Evolutionary conservation across 2,329 filamentous ascomycete species (phyloP).

Genomic region (Acrocalymma vagum): DNA sequence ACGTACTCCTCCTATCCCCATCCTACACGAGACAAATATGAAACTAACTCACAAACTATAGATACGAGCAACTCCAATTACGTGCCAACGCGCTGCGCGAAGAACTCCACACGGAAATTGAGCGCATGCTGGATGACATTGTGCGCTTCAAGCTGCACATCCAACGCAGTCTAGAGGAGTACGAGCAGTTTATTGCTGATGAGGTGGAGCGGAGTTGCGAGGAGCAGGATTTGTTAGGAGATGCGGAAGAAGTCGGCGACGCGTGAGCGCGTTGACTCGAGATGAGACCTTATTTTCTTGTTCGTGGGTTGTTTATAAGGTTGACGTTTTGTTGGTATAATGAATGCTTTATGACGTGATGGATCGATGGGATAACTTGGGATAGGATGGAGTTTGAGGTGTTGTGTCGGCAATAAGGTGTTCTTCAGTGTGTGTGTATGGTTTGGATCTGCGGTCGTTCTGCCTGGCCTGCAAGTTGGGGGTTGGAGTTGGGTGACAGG

Average conservation of each 20-base stretch:
- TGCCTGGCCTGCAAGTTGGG: background rate
- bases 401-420: background rate
- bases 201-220: slow-evolving; percentile 77
- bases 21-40: background rate
- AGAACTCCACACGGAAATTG: slow-evolving; percentile 96
- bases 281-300: background rate
- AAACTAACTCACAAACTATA: slow-evolving; percentile 43
- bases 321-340: background rate
- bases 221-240: slow-evolving; percentile 54
- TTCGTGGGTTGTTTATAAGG: background rate
- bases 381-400: slow-evolving; percentile 13
- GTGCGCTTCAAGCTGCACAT: slow-evolving; percentile 99
- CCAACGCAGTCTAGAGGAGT: slow-evolving; percentile 90
- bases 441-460: background rate
- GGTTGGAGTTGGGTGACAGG: slow-evolving; percentile 3
- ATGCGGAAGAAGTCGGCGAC: slow-evolving; percentile 37
- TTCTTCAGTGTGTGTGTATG: background rate
- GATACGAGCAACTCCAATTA: slow-evolving; percentile 91
- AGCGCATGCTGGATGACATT: slow-evolving; percentile 94
- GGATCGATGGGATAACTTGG: background rate
- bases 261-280: slow-evolving; percentile 13
- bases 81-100: slow-evolving; percentile 86
- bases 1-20: slow-evolving; percentile 47
- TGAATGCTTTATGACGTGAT: background rate
- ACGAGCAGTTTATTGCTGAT: slow-evolving; percentile 90